Evolutionary conservation across 2,329 filamentous ascomycete species (phyloP).

Genomic region (Ophiostoma ips): DNA sequence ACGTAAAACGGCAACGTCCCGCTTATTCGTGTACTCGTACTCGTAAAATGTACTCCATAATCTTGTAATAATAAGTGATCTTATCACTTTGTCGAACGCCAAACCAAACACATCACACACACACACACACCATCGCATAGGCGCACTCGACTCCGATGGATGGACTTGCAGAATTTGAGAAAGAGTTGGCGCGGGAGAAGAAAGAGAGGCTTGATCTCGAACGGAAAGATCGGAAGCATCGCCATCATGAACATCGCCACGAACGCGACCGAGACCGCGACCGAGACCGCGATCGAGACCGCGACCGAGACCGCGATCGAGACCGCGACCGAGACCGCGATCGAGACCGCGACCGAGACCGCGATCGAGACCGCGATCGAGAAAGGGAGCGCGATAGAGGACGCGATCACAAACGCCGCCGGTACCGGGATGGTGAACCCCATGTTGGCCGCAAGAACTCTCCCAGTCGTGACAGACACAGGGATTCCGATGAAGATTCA

Average conservation of each 20-base stretch:
- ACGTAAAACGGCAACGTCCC: too few species aligned
- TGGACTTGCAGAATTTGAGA: conserved; percentile 24
- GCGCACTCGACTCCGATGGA: conserved; percentile 10
- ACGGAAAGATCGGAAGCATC: conserved; percentile 16
- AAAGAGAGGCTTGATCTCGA: conserved; percentile 13
- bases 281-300: neutral
- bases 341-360: neutral
- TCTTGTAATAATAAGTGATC: too few species aligned
- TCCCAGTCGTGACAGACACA: neutral
- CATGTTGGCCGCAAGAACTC: neutral
- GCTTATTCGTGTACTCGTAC: too few species aligned
- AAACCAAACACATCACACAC: too few species aligned
- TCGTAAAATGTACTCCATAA: too few species aligned
- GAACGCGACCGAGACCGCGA: conserved; percentile 7
- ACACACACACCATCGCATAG: neutral
- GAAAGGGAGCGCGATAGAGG: too few species aligned
- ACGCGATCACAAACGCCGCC: too few species aligned
- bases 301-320: conserved; percentile 13
- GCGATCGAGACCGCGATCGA: neutral
- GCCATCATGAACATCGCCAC: conserved; percentile 19
- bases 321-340: conserved; percentile 9
- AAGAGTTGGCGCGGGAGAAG: conserved; percentile 21
- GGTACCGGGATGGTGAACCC: too few species aligned
- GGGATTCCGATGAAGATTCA: conserved; percentile 27
- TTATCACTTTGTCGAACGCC: neutral